Percentiles rank a stretch among this genome's conserved stretches.
These are phyloP conservation scores for Debaryomyces prosopidis DNA, from an alignment of 805 yeast genomes.

Conservation along the genomic window DNA sequence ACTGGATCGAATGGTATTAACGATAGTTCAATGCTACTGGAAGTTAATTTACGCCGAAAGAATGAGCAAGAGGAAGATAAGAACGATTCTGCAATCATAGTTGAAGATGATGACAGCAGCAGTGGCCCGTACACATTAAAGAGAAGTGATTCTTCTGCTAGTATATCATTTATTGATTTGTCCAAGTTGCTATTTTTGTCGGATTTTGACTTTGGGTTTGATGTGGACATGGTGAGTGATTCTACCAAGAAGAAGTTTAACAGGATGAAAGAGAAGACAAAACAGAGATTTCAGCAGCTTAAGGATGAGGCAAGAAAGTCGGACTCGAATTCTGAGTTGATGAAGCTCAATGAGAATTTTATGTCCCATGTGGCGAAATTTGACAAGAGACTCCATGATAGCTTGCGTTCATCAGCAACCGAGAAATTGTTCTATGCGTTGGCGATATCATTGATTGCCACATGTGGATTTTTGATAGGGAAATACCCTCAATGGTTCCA, in stretches of 20 bases:
- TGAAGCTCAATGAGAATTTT: constrained; percentile 32
- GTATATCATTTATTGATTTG: constrained; percentile 36
- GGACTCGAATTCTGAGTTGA: constrained; percentile 24
- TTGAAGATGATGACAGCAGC: neutral
- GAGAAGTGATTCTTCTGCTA: constrained; percentile 24
- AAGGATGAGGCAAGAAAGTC: constrained; percentile 17
- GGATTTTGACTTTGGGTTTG: constrained; percentile 46
- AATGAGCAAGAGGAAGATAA: neutral
- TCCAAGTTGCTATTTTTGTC: constrained; percentile 36
- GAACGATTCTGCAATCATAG: neutral
- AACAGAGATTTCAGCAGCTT: constrained; percentile 28
- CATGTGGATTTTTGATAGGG: constrained; percentile 77
- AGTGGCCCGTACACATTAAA: neutral
- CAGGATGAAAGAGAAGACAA: constrained; percentile 37
- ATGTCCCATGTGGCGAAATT: constrained; percentile 32
- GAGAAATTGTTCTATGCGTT: constrained; percentile 83
- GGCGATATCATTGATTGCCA: constrained; percentile 66
- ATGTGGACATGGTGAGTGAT: constrained; percentile 35
- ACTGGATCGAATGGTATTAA: neutral
- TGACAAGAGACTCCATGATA: constrained; percentile 35
- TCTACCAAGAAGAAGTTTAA: constrained; percentile 34
- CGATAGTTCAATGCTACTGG: neutral
- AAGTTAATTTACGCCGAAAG: neutral
- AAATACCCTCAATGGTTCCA: constrained; percentile 77
- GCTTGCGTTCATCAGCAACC: constrained; percentile 34